Evolutionary conservation across 2,329 filamentous ascomycete species (phyloP).

Genomic region (Dactylella cylindrospora): DNA sequence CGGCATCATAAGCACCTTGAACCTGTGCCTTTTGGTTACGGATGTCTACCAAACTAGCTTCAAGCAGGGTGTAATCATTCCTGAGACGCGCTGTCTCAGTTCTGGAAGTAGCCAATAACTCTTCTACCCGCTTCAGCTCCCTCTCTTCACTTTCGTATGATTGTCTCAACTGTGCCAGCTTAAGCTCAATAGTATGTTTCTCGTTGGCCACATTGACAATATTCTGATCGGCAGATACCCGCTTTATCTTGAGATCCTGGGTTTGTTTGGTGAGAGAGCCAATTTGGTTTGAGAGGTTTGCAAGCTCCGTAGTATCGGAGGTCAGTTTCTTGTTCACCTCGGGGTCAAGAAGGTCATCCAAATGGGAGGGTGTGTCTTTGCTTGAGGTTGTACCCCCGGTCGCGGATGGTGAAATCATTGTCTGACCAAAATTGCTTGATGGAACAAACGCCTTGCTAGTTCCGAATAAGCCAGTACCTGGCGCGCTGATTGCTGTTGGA

Average conservation of each 20-base stretch:
- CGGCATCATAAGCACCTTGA: slow-evolving; percentile 71
- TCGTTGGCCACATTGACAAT: slow-evolving; percentile 78
- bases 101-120: slow-evolving; percentile 73
- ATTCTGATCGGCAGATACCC: slow-evolving; percentile 75
- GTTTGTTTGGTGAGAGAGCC: slow-evolving; percentile 88
- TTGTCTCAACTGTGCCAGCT: slow-evolving; percentile 78
- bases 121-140: slow-evolving; percentile 79
- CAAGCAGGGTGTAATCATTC: slow-evolving; percentile 77
- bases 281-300: slow-evolving; percentile 94
- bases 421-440: slow-evolving; percentile 87
- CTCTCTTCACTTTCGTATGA: slow-evolving; percentile 93
- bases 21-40: slow-evolving; percentile 79
- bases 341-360: slow-evolving; percentile 87
- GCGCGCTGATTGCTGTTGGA: slow-evolving; percentile 52
- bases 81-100: slow-evolving; percentile 82
- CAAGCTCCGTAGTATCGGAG: slow-evolving; percentile 85
- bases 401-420: slow-evolving; percentile 67
- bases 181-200: slow-evolving; percentile 89
- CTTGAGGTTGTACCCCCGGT: slow-evolving; percentile 65
- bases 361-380: slow-evolving; percentile 56
- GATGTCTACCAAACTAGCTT: slow-evolving; percentile 77
- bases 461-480: slow-evolving; percentile 53
- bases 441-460: slow-evolving; percentile 88
- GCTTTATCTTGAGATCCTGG: slow-evolving; percentile 85
- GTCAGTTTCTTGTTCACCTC: slow-evolving; percentile 86